phyloP scores from a whole-genome alignment of 1,284 basidiomycete species.

The Leccinum subrobustum region DNA sequence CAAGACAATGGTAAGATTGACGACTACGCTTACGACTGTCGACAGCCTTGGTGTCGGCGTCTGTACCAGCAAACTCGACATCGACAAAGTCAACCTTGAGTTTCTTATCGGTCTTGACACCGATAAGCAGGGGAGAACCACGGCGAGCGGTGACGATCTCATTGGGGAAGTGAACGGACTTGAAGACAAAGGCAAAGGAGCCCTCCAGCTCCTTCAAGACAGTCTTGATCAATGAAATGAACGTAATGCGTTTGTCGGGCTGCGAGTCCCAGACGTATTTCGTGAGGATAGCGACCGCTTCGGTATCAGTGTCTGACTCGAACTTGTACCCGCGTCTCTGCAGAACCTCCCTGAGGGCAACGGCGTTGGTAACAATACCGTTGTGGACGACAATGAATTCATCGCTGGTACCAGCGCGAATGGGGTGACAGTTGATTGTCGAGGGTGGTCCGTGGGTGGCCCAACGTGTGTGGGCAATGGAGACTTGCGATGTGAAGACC shows the following conservation, averaged over 20 bases:
- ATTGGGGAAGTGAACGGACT: slow-evolving; percentile 94
- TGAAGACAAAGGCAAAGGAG: slow-evolving; percentile 99
- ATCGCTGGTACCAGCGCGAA: slow-evolving; percentile 77
- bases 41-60: slow-evolving; percentile 55
- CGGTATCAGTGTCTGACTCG: slow-evolving; percentile 96
- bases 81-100: slow-evolving; percentile 99
- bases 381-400: slow-evolving; percentile 98
- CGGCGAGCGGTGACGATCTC: slow-evolving; percentile 95
- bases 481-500: slow-evolving; percentile 85
- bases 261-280: slow-evolving; percentile 98
- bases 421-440: slow-evolving; percentile 92
- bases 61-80: slow-evolving; percentile 87
- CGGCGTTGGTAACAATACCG: slow-evolving; percentile 96
- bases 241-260: slow-evolving; percentile 84
- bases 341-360: slow-evolving; percentile 89
- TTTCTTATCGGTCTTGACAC: slow-evolving; percentile 99
- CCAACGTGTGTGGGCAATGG: slow-evolving; percentile 99
- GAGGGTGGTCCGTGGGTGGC: slow-evolving; percentile 97
- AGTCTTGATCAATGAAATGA: slow-evolving; percentile 92
- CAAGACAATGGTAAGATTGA: neutral
- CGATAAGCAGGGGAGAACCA: slow-evolving; percentile 95
- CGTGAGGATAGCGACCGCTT: slow-evolving; percentile 93
- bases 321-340: slow-evolving; percentile 96
- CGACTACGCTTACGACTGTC: slow-evolving; percentile 53
- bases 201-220: slow-evolving; percentile 98